Evolutionary conservation across 1,284 basidiomycete species (phyloP).

Genomic region (Athelia psychrophila): DNA sequence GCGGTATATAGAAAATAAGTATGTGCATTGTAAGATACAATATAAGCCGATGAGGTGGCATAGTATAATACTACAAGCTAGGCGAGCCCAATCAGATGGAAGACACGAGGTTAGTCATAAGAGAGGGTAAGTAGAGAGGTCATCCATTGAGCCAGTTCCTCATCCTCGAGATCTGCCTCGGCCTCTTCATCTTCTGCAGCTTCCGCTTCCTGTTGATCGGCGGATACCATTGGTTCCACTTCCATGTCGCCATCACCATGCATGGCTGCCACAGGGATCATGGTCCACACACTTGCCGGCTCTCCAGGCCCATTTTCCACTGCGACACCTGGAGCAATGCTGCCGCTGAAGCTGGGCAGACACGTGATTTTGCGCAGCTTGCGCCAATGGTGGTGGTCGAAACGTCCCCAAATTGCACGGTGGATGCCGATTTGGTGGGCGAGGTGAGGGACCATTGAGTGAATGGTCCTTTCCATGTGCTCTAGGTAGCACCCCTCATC

Average conservation of each 20-base stretch:
- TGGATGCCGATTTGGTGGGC: conserved; percentile 4
- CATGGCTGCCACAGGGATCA: neutral
- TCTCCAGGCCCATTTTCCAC: neutral
- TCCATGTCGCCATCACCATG: neutral
- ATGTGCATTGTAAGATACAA: neutral
- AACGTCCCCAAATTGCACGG: neutral
- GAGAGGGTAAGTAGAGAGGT: neutral
- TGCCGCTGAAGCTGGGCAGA: neutral
- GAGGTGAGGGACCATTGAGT: neutral
- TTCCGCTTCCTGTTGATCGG: neutral
- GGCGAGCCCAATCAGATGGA: too few species aligned
- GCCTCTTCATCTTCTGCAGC: neutral
- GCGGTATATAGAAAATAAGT: too few species aligned
- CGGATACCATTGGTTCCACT: neutral
- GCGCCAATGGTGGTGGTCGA: conserved; percentile 1
- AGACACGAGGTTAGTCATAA: too few species aligned
- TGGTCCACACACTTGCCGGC: neutral
- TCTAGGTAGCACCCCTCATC: conserved; percentile 14
- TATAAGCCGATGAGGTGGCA: neutral
- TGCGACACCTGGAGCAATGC: neutral
- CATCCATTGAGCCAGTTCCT: neutral
- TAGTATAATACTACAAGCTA: neutral
- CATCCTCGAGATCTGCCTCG: neutral
- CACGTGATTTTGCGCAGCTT: neutral
- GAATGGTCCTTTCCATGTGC: neutral